Evolutionary conservation across 441 rosid genomes (phyloP).

Genomic region (Biscutella laevigata): DNA sequence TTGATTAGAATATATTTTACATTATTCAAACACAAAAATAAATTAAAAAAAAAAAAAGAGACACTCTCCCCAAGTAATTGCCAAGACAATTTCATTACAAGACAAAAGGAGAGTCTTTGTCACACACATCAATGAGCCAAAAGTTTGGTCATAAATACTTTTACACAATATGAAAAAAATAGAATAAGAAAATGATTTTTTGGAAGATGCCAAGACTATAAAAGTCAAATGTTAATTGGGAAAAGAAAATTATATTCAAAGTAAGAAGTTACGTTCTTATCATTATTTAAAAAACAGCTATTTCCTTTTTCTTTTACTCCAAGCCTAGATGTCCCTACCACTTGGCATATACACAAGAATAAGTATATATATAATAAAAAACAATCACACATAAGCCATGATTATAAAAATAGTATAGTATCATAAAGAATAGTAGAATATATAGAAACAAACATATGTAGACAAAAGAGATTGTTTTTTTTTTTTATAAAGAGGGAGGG

Average conservation of each 20-base stretch:
- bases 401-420: constrained; percentile 9
- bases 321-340: constrained; percentile 23
- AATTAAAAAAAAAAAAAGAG: neutral
- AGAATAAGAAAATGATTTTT: neutral
- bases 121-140: constrained; percentile 19
- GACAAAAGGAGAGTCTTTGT: constrained; percentile 25
- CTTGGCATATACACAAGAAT: constrained; percentile 21
- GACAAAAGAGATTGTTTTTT: constrained; percentile 25
- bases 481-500: constrained; percentile 6
- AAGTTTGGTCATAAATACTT: constrained; percentile 19
- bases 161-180: neutral
- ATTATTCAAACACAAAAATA: too few relatives aligned
- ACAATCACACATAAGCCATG: constrained; percentile 13
- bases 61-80: constrained; percentile 21
- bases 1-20: neutral
- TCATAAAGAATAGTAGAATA: constrained; percentile 5
- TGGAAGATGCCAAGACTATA: constrained; percentile 1
- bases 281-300: neutral
- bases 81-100: constrained; percentile 24
- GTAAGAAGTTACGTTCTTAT: neutral
- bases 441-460: constrained; percentile 25
- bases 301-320: neutral
- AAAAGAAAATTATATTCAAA: neutral
- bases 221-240: constrained; percentile 16
- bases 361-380: constrained; percentile 12